Percentiles rank a stretch among this genome's conserved stretches.
Conservation (phyloP, 768 basidiomycete species). For the Rhizopogon vinicolor region DNA sequence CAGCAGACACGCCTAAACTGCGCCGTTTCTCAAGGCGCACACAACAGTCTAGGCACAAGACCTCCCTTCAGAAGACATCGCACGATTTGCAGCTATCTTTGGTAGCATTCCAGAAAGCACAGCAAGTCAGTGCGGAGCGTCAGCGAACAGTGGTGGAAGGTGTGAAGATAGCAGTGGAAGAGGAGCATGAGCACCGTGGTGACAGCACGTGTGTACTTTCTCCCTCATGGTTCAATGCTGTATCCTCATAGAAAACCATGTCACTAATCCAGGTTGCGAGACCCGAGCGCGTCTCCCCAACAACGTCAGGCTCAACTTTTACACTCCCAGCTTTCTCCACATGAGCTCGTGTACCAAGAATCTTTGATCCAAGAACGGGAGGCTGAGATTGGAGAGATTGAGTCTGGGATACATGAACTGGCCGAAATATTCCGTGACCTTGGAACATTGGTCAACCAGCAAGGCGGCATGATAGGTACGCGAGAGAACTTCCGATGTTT, state of each 20-base stretch:
- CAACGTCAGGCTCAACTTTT: constrained; percentile 69
- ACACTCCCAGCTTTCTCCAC: constrained; percentile 77
- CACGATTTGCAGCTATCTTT: constrained; percentile 90
- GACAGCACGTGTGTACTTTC: background rate
- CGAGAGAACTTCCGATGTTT: constrained; percentile 3
- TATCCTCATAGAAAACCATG: background rate
- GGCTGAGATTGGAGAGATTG: constrained; percentile 92
- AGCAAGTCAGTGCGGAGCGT: constrained; percentile 83
- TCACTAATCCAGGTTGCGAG: constrained; percentile 10
- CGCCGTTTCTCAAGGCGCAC: background rate
- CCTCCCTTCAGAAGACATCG: constrained; percentile 85
- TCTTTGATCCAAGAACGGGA: constrained; percentile 81
- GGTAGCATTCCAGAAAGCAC: constrained; percentile 87
- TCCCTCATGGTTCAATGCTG: background rate
- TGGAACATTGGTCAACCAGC: constrained; percentile 90
- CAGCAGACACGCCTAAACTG: background rate
- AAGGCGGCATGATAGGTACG: constrained; percentile 92
- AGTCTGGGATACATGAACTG: constrained; percentile 93
- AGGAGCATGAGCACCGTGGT: constrained; percentile 41
- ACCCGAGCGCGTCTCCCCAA: constrained; percentile 41
- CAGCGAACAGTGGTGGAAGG: constrained; percentile 88
- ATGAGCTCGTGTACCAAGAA: constrained; percentile 95
- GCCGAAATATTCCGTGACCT: constrained; percentile 96
- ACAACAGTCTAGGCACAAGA: constrained; percentile 71
- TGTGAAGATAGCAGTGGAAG: constrained; percentile 81